A percentile compares a stretch with the other conserved stretches of the same genome.
These are phyloP conservation scores for Prunus mume DNA, from an alignment of 306 rosid genomes.

Conservation along the genomic window DNA sequence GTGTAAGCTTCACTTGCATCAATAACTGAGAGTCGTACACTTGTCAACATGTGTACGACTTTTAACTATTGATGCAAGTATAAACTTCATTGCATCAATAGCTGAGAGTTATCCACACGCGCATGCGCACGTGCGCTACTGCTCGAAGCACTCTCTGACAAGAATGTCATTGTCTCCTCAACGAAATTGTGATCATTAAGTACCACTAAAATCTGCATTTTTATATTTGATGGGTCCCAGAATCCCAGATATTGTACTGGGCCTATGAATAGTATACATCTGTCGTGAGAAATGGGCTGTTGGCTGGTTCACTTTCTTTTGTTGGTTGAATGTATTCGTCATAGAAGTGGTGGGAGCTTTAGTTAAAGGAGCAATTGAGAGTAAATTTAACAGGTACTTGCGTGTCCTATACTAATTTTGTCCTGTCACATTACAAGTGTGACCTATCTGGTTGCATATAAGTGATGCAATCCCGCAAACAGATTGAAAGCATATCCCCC, in stretches of 20 bases:
- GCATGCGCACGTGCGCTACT: no score
- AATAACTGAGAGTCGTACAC: no score
- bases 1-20: no score
- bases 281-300: background rate
- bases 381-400: background rate
- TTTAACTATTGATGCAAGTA: no score
- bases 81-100: no score
- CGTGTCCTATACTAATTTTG: constrained; percentile 25
- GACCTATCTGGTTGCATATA: constrained; percentile 40
- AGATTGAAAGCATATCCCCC: constrained; percentile 19
- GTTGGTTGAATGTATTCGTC: constrained; percentile 11
- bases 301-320: constrained; percentile 16
- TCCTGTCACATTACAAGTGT: constrained; percentile 31
- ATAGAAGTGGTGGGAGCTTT: constrained; percentile 16
- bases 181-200: no score
- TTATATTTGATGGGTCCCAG: background rate
- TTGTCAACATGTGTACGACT: rapidly evolving
- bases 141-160: no score
- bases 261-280: background rate
- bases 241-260: background rate
- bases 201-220: background rate
- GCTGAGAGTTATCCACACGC: no score
- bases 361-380: background rate
- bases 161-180: no score
- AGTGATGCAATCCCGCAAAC: constrained; percentile 21